These are phyloP conservation scores for Fusarium veterinarium DNA, from an alignment of 2,329 filamentous ascomycete species.

Conservation along the genomic window DNA sequence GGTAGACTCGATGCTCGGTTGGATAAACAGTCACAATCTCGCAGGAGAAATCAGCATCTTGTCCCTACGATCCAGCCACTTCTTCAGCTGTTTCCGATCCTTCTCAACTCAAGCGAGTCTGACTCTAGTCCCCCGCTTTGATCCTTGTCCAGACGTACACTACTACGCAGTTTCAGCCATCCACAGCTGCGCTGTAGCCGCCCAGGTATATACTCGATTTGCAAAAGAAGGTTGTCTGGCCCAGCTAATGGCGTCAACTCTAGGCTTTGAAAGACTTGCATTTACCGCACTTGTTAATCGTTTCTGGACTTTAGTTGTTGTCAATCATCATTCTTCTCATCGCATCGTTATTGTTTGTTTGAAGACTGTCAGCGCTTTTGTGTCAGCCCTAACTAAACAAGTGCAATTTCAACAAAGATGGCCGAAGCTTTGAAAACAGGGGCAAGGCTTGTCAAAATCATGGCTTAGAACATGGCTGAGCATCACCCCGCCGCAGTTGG, in stretches of 20 bases:
- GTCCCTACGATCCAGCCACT: not conserved
- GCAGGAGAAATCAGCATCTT: not conserved
- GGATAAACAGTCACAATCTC: not conserved
- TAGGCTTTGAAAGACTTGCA: not conserved
- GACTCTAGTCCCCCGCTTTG: not conserved
- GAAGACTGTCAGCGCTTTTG: not conserved
- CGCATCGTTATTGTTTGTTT: not conserved
- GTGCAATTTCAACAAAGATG: conserved; percentile 24
- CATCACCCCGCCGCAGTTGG: conserved; percentile 17
- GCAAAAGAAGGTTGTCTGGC: conserved; percentile 19
- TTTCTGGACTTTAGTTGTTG: not conserved
- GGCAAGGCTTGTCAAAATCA: conserved; percentile 13
- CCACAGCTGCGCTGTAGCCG: conserved; percentile 42
- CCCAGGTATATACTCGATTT: conserved; percentile 27
- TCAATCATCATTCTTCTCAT: conserved; percentile 4
- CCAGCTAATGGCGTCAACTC: conserved; percentile 20
- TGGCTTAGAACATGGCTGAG: conserved; percentile 40
- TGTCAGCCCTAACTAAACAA: conserved; percentile 23
- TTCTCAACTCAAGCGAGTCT: not conserved
- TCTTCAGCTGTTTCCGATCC: not conserved
- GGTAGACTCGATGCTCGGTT: conserved; percentile 20
- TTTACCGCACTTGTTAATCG: conserved; percentile 19
- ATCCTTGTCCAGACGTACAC: conserved; percentile 32
- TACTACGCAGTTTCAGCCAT: conserved; percentile 28
- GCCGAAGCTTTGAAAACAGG: conserved; percentile 13